Evolutionary conservation across 2,329 filamentous ascomycete species (phyloP).

Genomic region (Curvularia eragrostidis): DNA sequence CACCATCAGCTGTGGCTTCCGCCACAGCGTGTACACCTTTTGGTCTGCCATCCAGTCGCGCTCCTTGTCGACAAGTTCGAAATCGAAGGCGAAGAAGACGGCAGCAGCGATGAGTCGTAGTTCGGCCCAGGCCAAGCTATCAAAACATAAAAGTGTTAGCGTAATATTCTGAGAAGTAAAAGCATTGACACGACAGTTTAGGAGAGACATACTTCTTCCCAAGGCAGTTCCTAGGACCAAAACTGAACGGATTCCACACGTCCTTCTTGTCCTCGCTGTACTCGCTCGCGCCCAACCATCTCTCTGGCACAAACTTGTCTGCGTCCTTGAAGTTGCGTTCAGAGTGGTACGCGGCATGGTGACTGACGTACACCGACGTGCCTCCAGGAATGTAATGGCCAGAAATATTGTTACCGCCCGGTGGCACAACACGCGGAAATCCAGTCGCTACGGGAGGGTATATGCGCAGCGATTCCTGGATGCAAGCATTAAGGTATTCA

Average conservation of each 20-base stretch:
- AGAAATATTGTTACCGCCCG: constrained; percentile 32
- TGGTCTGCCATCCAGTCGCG: constrained; percentile 51
- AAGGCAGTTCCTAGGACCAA: constrained; percentile 39
- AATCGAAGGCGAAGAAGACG: constrained; percentile 35
- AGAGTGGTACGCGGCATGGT: constrained; percentile 43
- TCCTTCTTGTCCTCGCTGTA: constrained; percentile 45
- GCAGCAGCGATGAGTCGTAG: constrained; percentile 39
- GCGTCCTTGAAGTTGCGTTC: constrained; percentile 36
- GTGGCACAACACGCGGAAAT: constrained; percentile 37
- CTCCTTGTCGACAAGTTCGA: constrained; percentile 28
- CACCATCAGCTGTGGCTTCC: constrained; percentile 41
- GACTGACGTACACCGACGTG: constrained; percentile 36
- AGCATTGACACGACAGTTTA: neutral
- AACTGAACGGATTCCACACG: constrained; percentile 37
- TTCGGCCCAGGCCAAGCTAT: constrained; percentile 34
- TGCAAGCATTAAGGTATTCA: constrained; percentile 38
- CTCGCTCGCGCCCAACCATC: constrained; percentile 49
- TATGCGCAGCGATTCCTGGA: constrained; percentile 35
- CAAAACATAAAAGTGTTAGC: neutral
- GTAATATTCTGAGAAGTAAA: neutral
- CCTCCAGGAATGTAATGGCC: constrained; percentile 39
- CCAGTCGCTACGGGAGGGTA: constrained; percentile 43
- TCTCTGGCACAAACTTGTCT: constrained; percentile 36
- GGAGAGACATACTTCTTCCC: constrained; percentile 42
- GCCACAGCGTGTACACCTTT: constrained; percentile 43